Conservation (phyloP, 192 early-diverging fungal genomes). For the Entomortierella parvispora region DNA sequence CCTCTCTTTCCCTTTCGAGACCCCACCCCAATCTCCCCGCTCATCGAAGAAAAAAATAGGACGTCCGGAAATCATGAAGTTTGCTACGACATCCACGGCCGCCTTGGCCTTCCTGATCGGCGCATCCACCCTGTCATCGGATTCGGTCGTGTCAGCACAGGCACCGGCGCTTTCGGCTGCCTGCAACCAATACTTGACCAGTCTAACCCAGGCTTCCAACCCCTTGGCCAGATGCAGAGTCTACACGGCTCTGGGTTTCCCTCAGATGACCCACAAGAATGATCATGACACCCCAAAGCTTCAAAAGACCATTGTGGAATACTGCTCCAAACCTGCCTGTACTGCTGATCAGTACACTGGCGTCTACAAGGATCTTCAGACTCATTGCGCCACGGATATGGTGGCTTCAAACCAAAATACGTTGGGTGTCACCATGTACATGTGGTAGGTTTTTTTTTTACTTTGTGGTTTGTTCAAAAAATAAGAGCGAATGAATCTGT, state of each 20-base stretch:
- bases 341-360: constrained; percentile 30
- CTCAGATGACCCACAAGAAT: constrained; percentile 11
- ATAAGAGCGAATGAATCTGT: no score
- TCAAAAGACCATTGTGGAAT: constrained; percentile 16
- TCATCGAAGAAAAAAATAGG: no score
- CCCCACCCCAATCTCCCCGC: no score
- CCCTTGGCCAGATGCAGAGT: constrained; percentile 22
- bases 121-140: no score
- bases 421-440: constrained; percentile 22
- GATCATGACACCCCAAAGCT: constrained; percentile 35
- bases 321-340: constrained; percentile 29
- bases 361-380: constrained; percentile 28
- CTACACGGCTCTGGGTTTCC: constrained; percentile 37
- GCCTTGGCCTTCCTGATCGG: constrained; percentile 7
- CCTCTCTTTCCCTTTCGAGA: not conserved
- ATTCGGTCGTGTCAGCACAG: constrained; percentile 5
- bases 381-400: constrained; percentile 32
- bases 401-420: constrained; percentile 12
- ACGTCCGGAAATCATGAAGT: constrained; percentile 26
- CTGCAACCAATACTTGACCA: constrained; percentile 14
- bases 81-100: constrained; percentile 6
- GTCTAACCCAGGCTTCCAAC: constrained; percentile 11
- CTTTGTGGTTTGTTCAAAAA: no score
- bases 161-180: constrained; percentile 12
- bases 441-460: constrained; percentile 28